Conservation (phyloP, 2,329 filamentous ascomycete genomes). For the Fusarium oxysporum region DNA sequence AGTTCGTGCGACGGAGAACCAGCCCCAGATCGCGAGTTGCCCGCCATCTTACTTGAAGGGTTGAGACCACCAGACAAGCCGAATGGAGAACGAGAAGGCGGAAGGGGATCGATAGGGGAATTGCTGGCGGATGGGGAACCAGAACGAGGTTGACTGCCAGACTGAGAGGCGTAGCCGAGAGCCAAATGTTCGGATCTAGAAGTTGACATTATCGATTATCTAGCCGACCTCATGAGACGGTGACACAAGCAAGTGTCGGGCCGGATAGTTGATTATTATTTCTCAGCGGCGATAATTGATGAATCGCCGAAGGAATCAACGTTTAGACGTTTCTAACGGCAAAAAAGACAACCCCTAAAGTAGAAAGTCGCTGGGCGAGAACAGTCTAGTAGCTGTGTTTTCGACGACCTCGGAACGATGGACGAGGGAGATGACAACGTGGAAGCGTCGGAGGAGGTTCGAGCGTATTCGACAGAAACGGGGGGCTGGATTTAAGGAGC, state of each 20-base stretch:
- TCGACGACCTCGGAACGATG: conserved; percentile 22
- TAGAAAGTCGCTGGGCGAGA: conserved; percentile 14
- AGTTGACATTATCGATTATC: conserved; percentile 94
- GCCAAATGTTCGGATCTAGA: conserved; percentile 87
- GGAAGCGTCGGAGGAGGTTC: conserved; percentile 28
- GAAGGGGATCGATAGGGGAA: conserved; percentile 80
- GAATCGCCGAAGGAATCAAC: conserved; percentile 31
- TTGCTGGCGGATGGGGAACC: conserved; percentile 83
- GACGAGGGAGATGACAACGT: conserved; percentile 31
- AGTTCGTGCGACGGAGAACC: conserved; percentile 97
- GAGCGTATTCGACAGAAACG: conserved; percentile 41
- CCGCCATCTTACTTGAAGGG: conserved; percentile 68
- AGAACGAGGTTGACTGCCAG: conserved; percentile 76
- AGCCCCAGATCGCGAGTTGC: conserved; percentile 80
- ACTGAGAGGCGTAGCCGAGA: conserved; percentile 81
- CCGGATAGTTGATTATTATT: conserved; percentile 45
- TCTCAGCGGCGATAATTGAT: conserved; percentile 30
- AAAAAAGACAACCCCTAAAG: conserved; percentile 28
- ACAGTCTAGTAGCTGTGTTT: conserved; percentile 33
- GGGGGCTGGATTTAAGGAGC: conserved; percentile 44
- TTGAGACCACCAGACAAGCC: conserved; percentile 73
- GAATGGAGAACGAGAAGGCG: conserved; percentile 77
- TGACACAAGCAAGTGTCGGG: conserved; percentile 43
- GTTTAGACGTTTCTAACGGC: conserved; percentile 32
- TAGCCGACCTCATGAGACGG: conserved; percentile 61